Evolutionary conservation across 2,329 filamentous ascomycete genomes (phyloP).

Genomic region (Pestalotiopsis sp.): DNA sequence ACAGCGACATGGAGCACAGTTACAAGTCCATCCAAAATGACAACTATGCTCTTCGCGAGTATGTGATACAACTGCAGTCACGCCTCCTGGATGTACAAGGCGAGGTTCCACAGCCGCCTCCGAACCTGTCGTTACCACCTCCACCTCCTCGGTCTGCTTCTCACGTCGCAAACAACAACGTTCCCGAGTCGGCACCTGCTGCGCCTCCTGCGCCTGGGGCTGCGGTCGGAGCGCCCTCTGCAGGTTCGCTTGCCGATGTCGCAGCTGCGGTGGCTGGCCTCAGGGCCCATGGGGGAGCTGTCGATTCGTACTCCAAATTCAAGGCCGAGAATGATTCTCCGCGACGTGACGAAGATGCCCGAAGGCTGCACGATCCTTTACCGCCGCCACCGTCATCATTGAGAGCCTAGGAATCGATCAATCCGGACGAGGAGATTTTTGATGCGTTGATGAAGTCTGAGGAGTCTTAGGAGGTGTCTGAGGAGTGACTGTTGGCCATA

Average conservation of each 20-base stretch:
- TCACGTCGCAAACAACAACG: neutral
- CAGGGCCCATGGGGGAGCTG: constrained; percentile 26
- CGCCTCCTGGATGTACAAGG: constrained; percentile 81
- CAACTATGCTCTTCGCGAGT: constrained; percentile 89
- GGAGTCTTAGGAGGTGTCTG: neutral
- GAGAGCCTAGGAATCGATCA: constrained; percentile 23
- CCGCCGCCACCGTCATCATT: constrained; percentile 32
- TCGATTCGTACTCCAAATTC: constrained; percentile 31
- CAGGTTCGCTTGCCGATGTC: constrained; percentile 37
- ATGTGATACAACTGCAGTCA: constrained; percentile 88
- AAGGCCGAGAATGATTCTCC: constrained; percentile 43
- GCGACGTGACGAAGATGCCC: constrained; percentile 56
- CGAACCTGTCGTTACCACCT: constrained; percentile 73
- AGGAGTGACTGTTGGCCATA: neutral
- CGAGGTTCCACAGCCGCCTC: constrained; percentile 82
- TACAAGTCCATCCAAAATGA: constrained; percentile 84
- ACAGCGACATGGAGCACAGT: constrained; percentile 72
- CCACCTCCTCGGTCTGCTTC: constrained; percentile 19
- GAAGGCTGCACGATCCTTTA: constrained; percentile 47
- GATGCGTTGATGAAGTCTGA: neutral
- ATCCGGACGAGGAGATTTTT: neutral
- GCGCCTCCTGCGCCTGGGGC: constrained; percentile 18
- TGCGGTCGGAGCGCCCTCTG: constrained; percentile 23
- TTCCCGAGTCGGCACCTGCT: constrained; percentile 15
- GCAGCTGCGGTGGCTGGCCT: constrained; percentile 35